A percentile compares a stretch with the other conserved stretches of the same genome.
Evolutionary conservation across 192 early-diverging fungal species (phyloP).

Genomic region (Podila epicladia): DNA sequence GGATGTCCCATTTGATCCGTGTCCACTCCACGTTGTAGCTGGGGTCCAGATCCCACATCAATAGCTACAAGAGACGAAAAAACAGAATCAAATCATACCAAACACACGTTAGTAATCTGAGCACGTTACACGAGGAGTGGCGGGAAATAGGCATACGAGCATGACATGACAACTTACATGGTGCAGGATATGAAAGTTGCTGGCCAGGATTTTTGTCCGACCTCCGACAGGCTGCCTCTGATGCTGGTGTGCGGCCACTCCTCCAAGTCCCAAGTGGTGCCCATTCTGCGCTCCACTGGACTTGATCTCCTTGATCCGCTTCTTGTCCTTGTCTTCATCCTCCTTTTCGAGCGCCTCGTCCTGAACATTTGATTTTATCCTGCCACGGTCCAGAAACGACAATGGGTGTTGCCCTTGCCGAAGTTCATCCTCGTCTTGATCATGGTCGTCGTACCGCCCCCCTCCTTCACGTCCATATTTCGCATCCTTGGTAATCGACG

Average conservation of each 20-base stretch:
- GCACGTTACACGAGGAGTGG: no score
- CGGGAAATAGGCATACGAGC: no score
- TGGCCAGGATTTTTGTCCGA: conserved; percentile 34
- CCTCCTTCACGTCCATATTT: conserved; percentile 5
- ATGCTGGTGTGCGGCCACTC: neutral
- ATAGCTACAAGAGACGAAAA: conserved; percentile 9
- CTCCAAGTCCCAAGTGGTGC: conserved; percentile 2
- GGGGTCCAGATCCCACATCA: conserved; percentile 41
- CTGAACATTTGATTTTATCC: neutral
- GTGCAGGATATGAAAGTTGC: conserved; percentile 37
- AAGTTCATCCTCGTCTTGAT: neutral
- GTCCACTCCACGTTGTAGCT: conserved; percentile 45
- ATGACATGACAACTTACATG: conserved; percentile 30
- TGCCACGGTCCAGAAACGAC: neutral
- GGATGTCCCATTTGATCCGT: conserved; percentile 38
- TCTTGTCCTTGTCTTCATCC: conserved; percentile 7
- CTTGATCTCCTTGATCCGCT: neutral
- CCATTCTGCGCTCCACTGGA: neutral
- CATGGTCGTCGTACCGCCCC: conserved; percentile 5
- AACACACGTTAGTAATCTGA: no score
- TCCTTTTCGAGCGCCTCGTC: neutral
- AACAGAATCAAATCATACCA: neutral
- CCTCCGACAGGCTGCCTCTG: neutral
- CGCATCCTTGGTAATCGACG: conserved; percentile 26
- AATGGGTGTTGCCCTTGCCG: no score